Evolutionary conservation across 257 asterid species (phyloP), one percentile per base, ranked within the genome.

Genomic region (Eustoma russellianum): DNA sequence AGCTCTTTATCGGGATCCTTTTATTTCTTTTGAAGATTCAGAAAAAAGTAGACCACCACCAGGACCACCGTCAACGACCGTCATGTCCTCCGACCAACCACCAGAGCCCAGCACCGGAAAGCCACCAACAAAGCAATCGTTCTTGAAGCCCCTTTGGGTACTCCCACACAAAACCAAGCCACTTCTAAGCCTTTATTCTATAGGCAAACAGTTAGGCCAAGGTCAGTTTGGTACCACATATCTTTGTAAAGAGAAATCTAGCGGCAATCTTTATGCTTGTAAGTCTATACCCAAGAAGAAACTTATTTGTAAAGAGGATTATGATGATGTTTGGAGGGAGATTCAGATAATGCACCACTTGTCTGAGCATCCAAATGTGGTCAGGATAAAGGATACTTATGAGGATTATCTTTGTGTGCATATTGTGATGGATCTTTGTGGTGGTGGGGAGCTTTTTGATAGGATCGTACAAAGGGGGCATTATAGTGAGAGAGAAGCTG

Each of bases 361-460:
- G 17, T 64, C 70, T 14, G 75, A 64, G 65, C 95, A 85, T 19
- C 93, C 83, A 15, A 82, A 85, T 72, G 94, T 86, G 30, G 95
- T 86, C 14, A 67, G 91, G 61, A 78, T 83, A 15, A 77, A 74
- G 77, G 95, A 93, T 9, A 83, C 95, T 13, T 83, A 78, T 55
- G 95, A 86, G 73, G 93, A 86, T 47, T 47, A 70, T 5, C 53
- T 80, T 43, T 73, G 67, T 33, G 95, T 86, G 50, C 95, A 86
- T 67, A 80, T 86, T 59, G 94, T 86, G 18, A 86, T 86, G 95
- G 95, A 86, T 77, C 46, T 86, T 38, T 86, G 93, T 38, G 95
- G 85, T 41, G 95, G 95, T 41, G 93, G 95, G 14, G 95, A 86
- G 77, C 87, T 86, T 18, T 86, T 86, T 44, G 95, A 86, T 73